Evolutionary conservation across 2,329 filamentous ascomycete species (phyloP).

Genomic region (Fusarium sublunatum): DNA sequence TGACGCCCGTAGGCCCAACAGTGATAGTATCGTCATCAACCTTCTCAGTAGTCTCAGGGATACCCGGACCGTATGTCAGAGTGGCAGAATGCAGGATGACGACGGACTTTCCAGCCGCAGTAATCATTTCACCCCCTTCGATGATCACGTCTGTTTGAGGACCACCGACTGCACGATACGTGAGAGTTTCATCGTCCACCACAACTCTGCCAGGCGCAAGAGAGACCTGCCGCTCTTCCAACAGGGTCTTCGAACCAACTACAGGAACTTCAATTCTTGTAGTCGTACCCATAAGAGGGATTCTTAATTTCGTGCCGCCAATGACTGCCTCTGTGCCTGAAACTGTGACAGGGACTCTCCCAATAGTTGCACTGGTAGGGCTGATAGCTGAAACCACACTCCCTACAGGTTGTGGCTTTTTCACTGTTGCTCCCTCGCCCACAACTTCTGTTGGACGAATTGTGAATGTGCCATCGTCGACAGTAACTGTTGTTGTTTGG

Average conservation of each 20-base stretch:
- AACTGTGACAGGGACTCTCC: slow-evolving; percentile 55
- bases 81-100: slow-evolving; percentile 57
- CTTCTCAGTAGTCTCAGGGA: slow-evolving; percentile 51
- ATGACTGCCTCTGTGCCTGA: slow-evolving; percentile 56
- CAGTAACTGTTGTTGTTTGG: slow-evolving; percentile 56
- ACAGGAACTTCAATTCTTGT: slow-evolving; percentile 53
- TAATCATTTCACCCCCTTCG: slow-evolving; percentile 61
- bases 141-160: slow-evolving; percentile 58
- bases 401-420: slow-evolving; percentile 52
- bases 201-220: slow-evolving; percentile 52
- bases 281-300: slow-evolving; percentile 54
- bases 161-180: slow-evolving; percentile 48
- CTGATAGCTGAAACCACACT: slow-evolving; percentile 48
- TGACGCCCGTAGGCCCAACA: slow-evolving; percentile 59
- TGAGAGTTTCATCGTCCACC: slow-evolving; percentile 53
- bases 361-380: slow-evolving; percentile 54
- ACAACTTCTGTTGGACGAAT: slow-evolving; percentile 60
- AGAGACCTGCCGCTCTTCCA: slow-evolving; percentile 50
- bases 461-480: slow-evolving; percentile 57
- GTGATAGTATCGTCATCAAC: slow-evolving; percentile 64
- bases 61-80: slow-evolving; percentile 57
- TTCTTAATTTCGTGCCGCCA: slow-evolving; percentile 56
- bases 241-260: slow-evolving; percentile 50
- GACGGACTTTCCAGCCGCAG: slow-evolving; percentile 55
- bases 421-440: slow-evolving; percentile 58